A percentile compares a stretch with the other conserved stretches of the same genome.
These are phyloP conservation scores for Avena atlantica DNA, from an alignment of 176 grass and related monocot species.

Conservation along the genomic window DNA sequence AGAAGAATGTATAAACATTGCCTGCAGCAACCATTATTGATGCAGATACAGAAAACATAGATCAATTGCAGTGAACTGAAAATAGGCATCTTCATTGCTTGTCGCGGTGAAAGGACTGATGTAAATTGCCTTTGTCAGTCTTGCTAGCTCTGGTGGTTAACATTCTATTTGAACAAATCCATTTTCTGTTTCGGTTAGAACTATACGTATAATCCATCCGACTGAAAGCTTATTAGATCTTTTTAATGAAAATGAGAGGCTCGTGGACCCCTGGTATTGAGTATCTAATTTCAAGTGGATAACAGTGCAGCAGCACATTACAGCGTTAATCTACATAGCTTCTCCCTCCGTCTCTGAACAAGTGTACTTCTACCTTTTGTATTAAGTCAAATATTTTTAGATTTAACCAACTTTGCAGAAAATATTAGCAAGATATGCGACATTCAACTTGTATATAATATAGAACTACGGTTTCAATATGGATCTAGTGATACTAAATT, in stretches of 20 bases:
- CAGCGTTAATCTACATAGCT: neutral
- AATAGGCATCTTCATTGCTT: conserved; percentile 24
- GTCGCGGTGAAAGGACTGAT: too few relatives aligned
- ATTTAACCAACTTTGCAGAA: too few relatives aligned
- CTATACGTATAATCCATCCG: neutral
- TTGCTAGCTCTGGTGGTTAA: neutral
- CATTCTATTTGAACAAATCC: neutral
- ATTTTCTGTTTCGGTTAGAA: neutral
- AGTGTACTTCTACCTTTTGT: too few relatives aligned
- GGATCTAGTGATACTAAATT: too few relatives aligned
- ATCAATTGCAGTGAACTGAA: conserved; percentile 34
- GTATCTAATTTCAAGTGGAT: neutral
- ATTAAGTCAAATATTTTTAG: too few relatives aligned
- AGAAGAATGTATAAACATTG: conserved; percentile 35
- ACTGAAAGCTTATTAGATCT: neutral
- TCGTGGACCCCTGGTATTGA: neutral
- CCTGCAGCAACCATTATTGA: conserved; percentile 48
- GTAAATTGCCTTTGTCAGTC: neutral
- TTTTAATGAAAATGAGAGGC: neutral
- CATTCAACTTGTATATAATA: too few relatives aligned
- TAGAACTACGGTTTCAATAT: too few relatives aligned
- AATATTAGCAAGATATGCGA: too few relatives aligned
- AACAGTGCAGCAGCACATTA: neutral
- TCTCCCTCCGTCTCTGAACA: too few relatives aligned
- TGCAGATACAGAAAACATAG: conserved; percentile 47